Percentiles rank a stretch among this genome's conserved stretches.
Conservation (phyloP, 2,329 filamentous ascomycete genomes). For the Aspergillus sp. region DNA sequence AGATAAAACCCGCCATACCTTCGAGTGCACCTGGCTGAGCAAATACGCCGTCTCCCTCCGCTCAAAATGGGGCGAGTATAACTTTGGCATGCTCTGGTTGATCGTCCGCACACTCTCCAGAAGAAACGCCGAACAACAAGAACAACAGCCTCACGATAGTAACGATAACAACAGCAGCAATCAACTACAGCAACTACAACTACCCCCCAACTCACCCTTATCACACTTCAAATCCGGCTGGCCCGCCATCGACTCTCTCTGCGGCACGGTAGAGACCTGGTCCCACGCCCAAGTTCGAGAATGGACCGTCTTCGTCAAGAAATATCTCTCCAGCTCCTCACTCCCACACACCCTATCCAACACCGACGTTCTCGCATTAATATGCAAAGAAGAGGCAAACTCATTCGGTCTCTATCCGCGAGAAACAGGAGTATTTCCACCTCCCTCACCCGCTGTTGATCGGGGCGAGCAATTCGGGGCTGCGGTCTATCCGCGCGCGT, state of each 20-base stretch:
- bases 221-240: conserved; percentile 21
- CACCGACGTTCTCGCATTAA: conserved; percentile 11
- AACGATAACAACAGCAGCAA: background rate
- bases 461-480: conserved; percentile 21
- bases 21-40: conserved; percentile 33
- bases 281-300: conserved; percentile 26
- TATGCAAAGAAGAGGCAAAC: conserved; percentile 24
- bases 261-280: conserved; percentile 32
- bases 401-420: conserved; percentile 12
- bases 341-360: conserved; percentile 13
- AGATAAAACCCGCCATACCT: conserved; percentile 26
- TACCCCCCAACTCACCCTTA: background rate
- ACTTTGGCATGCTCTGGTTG: conserved; percentile 36
- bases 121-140: conserved; percentile 15
- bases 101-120: conserved; percentile 32
- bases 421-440: background rate
- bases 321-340: conserved; percentile 22
- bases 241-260: conserved; percentile 27
- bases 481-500: conserved; percentile 20
- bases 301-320: conserved; percentile 30
- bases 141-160: background rate
- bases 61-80: conserved; percentile 31
- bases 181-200: background rate
- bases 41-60: conserved; percentile 24
- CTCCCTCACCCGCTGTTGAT: conserved; percentile 1